A percentile compares a stretch with the other conserved stretches of the same genome.
Conservation (phyloP, 192 early-diverging fungal genomes). For the Geranomyces variabilis region DNA sequence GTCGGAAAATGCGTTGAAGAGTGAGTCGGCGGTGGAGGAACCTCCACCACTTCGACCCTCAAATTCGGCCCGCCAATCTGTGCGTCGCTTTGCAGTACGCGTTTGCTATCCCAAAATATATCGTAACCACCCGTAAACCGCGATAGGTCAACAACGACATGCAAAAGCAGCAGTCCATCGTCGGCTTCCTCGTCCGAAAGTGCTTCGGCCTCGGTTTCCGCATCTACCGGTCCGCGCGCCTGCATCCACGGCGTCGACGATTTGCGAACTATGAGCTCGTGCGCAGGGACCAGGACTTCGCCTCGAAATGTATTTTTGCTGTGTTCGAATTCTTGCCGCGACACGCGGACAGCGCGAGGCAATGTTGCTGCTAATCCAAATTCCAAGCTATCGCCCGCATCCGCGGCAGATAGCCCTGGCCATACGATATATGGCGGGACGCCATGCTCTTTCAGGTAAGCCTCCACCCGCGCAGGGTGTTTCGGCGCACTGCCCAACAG, state of each 20-base stretch:
- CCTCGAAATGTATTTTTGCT: background rate
- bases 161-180: background rate
- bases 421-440: slow-evolving; percentile 18
- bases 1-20: slow-evolving; percentile 15
- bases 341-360: background rate
- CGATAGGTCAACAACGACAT: slow-evolving; percentile 25
- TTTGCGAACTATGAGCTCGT: background rate
- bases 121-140: slow-evolving; percentile 23
- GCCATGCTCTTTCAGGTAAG: slow-evolving; percentile 34
- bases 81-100: background rate
- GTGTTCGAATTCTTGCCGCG: slow-evolving; percentile 8
- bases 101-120: slow-evolving; percentile 14
- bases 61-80: background rate
- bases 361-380: background rate
- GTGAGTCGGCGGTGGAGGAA: slow-evolving; percentile 34
- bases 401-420: background rate
- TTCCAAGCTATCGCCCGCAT: background rate
- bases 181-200: slow-evolving; percentile 6
- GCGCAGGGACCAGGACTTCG: slow-evolving; percentile 3
- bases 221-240: slow-evolving; percentile 1
- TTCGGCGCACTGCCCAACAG: slow-evolving; percentile 26
- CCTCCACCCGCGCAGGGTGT: slow-evolving; percentile 25
- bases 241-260: background rate
- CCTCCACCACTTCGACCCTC: slow-evolving; percentile 22
- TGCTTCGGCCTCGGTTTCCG: background rate